Conservation (phyloP, 495 filamentous ascomycete species). For the Rhypophila decipiens region DNA sequence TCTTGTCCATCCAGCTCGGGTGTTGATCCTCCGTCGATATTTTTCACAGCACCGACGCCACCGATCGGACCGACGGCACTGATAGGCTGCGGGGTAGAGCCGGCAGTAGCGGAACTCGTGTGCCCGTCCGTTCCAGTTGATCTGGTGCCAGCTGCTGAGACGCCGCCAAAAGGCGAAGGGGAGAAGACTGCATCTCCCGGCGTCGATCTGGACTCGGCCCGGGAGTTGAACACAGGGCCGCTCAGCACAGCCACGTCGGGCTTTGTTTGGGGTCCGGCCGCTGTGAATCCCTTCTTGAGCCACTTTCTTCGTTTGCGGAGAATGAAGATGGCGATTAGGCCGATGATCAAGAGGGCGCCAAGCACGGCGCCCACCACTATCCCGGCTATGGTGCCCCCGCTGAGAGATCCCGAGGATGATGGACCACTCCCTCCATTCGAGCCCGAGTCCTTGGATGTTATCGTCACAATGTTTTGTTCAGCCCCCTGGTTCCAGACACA, state of each 20-base stretch:
- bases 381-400: slow-evolving; percentile 29
- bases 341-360: slow-evolving; percentile 13
- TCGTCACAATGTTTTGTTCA: slow-evolving; percentile 27
- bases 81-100: too few species aligned
- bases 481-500: slow-evolving; percentile 30
- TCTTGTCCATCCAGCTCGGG: slow-evolving; percentile 18
- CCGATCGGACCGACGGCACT: neutral
- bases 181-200: slow-evolving; percentile 4
- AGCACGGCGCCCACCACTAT: slow-evolving; percentile 26
- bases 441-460: slow-evolving; percentile 11
- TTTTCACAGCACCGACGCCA: neutral
- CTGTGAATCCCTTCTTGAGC: slow-evolving; percentile 10
- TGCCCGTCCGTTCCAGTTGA: neutral
- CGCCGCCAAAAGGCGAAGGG: slow-evolving; percentile 8
- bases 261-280: slow-evolving; percentile 7
- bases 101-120: slow-evolving; percentile 1
- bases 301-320: slow-evolving; percentile 22
- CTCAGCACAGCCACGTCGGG: slow-evolving; percentile 16
- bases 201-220: slow-evolving; percentile 8
- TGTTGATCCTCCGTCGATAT: neutral
- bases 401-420: slow-evolving; percentile 8
- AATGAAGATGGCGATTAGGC: slow-evolving; percentile 11
- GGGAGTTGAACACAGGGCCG: slow-evolving; percentile 18
- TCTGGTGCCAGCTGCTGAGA: slow-evolving; percentile 2
- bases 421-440: neutral